These are phyloP conservation scores for Akanthomyces uredinophilus DNA, from an alignment of 2,329 filamentous ascomycete genomes.

Conservation along the genomic window DNA sequence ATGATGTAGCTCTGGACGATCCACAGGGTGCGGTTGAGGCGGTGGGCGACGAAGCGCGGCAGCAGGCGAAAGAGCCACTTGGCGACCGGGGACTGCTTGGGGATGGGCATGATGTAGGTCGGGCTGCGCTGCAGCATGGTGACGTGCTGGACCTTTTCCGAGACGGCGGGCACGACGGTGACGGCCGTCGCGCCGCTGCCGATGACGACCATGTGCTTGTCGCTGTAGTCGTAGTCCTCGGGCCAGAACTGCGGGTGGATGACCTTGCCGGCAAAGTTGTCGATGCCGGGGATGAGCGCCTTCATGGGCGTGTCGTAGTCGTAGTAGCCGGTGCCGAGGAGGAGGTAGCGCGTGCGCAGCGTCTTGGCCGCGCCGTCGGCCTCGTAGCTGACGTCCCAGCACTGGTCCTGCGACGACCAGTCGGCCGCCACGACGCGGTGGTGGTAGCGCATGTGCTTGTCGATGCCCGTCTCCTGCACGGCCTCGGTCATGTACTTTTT, in stretches of 20 bases:
- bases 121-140: constrained; percentile 69
- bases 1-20: constrained; percentile 37
- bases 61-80: constrained; percentile 34
- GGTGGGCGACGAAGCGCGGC: constrained; percentile 38
- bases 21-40: constrained; percentile 43
- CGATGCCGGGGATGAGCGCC: constrained; percentile 40
- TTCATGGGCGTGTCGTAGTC: constrained; percentile 57
- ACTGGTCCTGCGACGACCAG: constrained; percentile 50
- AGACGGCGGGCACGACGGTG: constrained; percentile 58
- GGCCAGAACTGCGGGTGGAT: constrained; percentile 75
- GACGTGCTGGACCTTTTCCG: constrained; percentile 51
- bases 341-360: constrained; percentile 44
- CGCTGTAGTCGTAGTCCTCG: constrained; percentile 56
- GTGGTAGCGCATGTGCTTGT: constrained; percentile 47
- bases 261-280: constrained; percentile 35
- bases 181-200: constrained; percentile 65
- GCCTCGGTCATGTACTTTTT: constrained; percentile 49
- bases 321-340: constrained; percentile 61
- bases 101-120: constrained; percentile 50
- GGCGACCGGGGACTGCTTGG: constrained; percentile 33
- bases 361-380: constrained; percentile 23
- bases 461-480: constrained; percentile 45
- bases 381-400: constrained; percentile 42
- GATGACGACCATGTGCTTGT: constrained; percentile 61
- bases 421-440: constrained; percentile 45